Conservation (phyloP, 2,329 filamentous ascomycete species). For the Thermoascus crustaceus region DNA sequence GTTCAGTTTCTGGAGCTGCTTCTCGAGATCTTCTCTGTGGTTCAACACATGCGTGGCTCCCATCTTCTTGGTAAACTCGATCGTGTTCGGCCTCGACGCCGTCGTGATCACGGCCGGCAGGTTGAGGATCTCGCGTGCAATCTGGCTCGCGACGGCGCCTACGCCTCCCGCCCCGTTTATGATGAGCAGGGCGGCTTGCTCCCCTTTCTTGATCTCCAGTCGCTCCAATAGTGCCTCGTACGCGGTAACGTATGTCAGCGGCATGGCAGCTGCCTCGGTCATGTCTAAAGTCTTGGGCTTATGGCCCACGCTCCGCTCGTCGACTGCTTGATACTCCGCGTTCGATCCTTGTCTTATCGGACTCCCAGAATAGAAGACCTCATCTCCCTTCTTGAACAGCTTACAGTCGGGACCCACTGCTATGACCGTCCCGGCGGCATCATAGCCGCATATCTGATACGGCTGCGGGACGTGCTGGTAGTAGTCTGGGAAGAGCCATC, state of each 20-base stretch:
- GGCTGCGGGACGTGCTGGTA: slow-evolving; percentile 18
- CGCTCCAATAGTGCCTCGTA: slow-evolving; percentile 38
- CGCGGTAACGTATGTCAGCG: slow-evolving; percentile 38
- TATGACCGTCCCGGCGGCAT: slow-evolving; percentile 35
- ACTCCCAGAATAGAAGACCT: slow-evolving; percentile 36
- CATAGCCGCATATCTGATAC: slow-evolving; percentile 38
- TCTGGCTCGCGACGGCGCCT: slow-evolving; percentile 38
- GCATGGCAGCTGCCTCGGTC: slow-evolving; percentile 37
- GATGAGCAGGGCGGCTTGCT: slow-evolving; percentile 35
- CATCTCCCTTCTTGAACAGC: slow-evolving; percentile 35
- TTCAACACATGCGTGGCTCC: slow-evolving; percentile 39
- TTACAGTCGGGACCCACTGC: slow-evolving; percentile 24
- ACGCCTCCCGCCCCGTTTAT: slow-evolving; percentile 42
- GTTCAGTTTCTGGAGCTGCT: neutral
- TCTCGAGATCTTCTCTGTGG: slow-evolving; percentile 27
- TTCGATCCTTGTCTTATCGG: slow-evolving; percentile 35
- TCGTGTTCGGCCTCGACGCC: slow-evolving; percentile 35
- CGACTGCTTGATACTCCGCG: slow-evolving; percentile 37
- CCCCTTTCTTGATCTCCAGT: slow-evolving; percentile 31
- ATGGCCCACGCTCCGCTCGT: slow-evolving; percentile 30
- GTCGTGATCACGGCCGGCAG: slow-evolving; percentile 39
- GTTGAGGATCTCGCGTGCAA: slow-evolving; percentile 33
- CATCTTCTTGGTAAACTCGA: slow-evolving; percentile 31
- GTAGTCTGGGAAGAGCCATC: slow-evolving; percentile 19
- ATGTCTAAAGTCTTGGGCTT: slow-evolving; percentile 35